A percentile compares a stretch with the other conserved stretches of the same genome.
phyloP scores from a whole-genome alignment of 2,329 filamentous ascomycete genomes.

The Neonectria punicea region DNA sequence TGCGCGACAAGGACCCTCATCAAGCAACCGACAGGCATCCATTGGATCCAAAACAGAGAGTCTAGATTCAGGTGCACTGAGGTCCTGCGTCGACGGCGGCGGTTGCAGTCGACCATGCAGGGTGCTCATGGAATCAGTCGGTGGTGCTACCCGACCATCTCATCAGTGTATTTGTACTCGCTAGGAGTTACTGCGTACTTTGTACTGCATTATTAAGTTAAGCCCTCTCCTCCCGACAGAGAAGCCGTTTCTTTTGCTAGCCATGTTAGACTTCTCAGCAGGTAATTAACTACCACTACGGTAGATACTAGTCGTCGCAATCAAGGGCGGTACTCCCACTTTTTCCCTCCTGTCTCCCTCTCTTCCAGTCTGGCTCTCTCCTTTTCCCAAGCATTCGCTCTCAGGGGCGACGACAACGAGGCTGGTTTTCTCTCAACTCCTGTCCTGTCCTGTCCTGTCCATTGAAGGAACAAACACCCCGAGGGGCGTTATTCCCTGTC shows the following conservation, averaged over 20 bases:
- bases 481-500: slow-evolving; percentile 7
- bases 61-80: background rate
- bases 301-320: background rate
- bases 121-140: background rate
- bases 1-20: background rate
- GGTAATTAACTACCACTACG: no score
- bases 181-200: background rate
- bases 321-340: background rate
- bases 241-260: background rate
- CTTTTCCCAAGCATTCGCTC: background rate
- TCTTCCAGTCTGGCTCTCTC: no score
- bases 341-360: background rate
- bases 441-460: background rate
- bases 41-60: background rate
- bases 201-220: background rate
- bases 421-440: background rate
- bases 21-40: background rate
- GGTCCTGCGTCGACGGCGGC: background rate
- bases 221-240: background rate
- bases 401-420: background rate
- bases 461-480: background rate
- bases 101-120: background rate
- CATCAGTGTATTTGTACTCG: no score
- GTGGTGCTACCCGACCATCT: background rate
- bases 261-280: no score